A percentile compares a stretch with the other conserved stretches of the same genome.
Conservation (phyloP, 352 stramenopile genomes). For the Phytophthora foliorum region DNA sequence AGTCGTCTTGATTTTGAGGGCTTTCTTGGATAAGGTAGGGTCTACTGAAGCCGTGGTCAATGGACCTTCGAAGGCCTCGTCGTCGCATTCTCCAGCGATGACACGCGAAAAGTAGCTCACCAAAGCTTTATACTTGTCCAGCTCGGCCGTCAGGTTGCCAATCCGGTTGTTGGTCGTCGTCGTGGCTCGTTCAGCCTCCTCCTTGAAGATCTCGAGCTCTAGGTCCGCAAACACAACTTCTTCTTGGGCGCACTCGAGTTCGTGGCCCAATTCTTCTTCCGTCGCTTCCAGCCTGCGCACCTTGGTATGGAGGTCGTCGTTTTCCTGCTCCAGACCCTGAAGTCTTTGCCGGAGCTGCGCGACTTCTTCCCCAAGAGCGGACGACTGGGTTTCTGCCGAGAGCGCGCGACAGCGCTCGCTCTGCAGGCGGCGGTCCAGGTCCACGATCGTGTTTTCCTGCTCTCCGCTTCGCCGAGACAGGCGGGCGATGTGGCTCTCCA, state of each 20-base stretch:
- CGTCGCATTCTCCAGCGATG: not conserved
- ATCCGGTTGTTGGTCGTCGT: not conserved
- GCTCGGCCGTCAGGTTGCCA: constrained; percentile 3
- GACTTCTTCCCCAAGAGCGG: constrained; percentile 44
- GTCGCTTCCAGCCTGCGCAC: constrained; percentile 75
- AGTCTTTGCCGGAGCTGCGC: constrained; percentile 44
- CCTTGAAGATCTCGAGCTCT: constrained; percentile 9
- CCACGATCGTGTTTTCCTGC: constrained; percentile 38
- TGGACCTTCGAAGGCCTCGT: not conserved
- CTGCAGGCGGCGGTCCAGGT: not conserved
- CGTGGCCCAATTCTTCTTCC: constrained; percentile 65
- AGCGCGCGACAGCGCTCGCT: not conserved
- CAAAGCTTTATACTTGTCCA: constrained; percentile 18
- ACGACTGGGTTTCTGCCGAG: not conserved
- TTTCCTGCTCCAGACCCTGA: constrained; percentile 60
- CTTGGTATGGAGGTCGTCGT: constrained; percentile 69
- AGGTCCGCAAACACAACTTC: constrained; percentile 36
- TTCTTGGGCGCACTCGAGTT: constrained; percentile 74
- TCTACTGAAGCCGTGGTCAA: not conserved
- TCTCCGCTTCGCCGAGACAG: constrained; percentile 12
- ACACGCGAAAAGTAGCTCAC: constrained; percentile 14
- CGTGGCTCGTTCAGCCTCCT: not conserved
- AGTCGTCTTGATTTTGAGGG: not conserved
- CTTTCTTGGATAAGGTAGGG: not conserved
- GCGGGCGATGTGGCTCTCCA: constrained; percentile 41